Conservation (phyloP, 163 green algal genomes). For the Chlorella variabilis region DNA sequence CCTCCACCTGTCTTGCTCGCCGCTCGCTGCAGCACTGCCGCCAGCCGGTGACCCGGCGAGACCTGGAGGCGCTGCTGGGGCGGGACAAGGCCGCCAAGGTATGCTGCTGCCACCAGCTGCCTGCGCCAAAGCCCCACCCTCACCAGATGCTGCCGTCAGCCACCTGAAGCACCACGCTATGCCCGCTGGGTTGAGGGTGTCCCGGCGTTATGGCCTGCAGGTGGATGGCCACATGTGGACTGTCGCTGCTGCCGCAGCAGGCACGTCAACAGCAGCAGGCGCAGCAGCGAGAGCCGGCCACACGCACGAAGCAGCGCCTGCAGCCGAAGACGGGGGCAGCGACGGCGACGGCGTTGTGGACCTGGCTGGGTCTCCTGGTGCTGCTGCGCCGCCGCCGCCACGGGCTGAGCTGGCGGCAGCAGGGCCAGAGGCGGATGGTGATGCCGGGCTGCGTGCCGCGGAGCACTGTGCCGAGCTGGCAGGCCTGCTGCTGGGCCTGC, state of each 20-base stretch:
- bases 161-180: background rate
- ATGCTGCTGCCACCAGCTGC: background rate
- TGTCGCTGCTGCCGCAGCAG: background rate
- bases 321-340: too few relatives aligned
- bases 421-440: background rate
- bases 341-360: too few relatives aligned
- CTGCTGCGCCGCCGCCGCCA: too few relatives aligned
- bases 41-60: background rate
- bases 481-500: slow-evolving; percentile 20
- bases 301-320: too few relatives aligned
- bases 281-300: background rate
- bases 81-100: slow-evolving; percentile 9
- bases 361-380: too few relatives aligned
- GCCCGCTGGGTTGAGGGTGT: too few relatives aligned
- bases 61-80: slow-evolving; percentile 33
- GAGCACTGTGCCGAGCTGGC: slow-evolving; percentile 7
- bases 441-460: background rate
- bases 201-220: too few relatives aligned
- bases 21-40: slow-evolving; percentile 3
- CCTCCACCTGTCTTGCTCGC: too few relatives aligned
- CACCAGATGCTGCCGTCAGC: background rate
- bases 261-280: background rate
- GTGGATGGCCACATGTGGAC: background rate
- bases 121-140: background rate
- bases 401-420: too few relatives aligned